These are phyloP conservation scores for Daphne laureola DNA, from an alignment of 441 rosid genomes.

Conservation along the genomic window DNA sequence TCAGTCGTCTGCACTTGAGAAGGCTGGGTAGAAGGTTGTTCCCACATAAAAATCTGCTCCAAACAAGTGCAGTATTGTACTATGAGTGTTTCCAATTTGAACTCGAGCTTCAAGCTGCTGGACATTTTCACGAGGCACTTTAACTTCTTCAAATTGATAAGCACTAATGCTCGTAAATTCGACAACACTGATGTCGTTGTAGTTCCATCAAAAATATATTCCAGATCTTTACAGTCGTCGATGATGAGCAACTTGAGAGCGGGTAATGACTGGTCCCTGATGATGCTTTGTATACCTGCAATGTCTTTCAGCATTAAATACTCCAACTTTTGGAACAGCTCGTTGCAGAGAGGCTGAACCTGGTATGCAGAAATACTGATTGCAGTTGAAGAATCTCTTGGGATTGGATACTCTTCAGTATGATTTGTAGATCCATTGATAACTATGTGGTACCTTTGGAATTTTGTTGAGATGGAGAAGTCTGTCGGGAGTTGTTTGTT, in stretches of 20 bases:
- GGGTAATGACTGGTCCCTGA: constrained; percentile 7
- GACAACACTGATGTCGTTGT: neutral
- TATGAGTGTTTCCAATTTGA: constrained; percentile 1
- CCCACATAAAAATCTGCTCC: neutral
- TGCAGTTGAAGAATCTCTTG: neutral
- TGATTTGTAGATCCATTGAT: neutral
- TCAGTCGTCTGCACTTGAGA: neutral
- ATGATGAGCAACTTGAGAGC: constrained; percentile 1
- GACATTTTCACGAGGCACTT: constrained; percentile 14
- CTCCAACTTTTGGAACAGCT: constrained; percentile 7
- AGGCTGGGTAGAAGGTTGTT: neutral
- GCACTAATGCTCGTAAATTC: neutral
- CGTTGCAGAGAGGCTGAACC: no score
- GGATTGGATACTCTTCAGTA: neutral
- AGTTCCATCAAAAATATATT: constrained; percentile 11
- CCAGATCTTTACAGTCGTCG: constrained; percentile 1
- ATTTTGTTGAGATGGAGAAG: constrained; percentile 5
- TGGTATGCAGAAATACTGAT: neutral
- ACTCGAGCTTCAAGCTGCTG: neutral
- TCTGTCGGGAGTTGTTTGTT: constrained; percentile 2
- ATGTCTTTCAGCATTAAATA: neutral
- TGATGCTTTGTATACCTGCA: neutral
- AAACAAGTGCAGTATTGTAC: neutral
- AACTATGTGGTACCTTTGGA: constrained; percentile 4
- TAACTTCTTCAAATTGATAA: neutral